Evolutionary conservation across 2,329 filamentous ascomycete species (phyloP).

Genomic region (Trichoderma semiorbis): DNA sequence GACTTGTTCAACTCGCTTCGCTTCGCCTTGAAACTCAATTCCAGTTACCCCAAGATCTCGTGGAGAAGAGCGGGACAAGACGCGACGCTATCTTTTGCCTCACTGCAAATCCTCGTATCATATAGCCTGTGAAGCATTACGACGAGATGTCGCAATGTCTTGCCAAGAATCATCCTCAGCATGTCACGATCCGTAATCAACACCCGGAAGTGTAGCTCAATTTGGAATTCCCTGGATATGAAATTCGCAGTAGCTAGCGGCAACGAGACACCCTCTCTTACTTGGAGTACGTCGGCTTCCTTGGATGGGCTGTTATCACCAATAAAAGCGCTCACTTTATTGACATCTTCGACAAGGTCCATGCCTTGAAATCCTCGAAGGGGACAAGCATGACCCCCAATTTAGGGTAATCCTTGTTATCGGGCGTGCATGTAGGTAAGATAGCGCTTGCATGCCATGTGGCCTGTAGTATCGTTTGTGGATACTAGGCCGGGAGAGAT

Average conservation of each 20-base stretch:
- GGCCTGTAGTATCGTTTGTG: not conserved
- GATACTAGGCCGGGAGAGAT: not conserved
- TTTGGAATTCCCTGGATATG: not conserved
- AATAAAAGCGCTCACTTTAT: not conserved
- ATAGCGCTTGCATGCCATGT: conserved; percentile 6
- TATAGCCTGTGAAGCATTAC: not conserved
- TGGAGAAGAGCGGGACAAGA: not conserved
- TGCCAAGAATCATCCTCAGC: not conserved
- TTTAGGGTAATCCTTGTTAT: not conserved
- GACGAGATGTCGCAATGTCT: not conserved
- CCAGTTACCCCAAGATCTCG: not conserved
- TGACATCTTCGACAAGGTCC: not conserved
- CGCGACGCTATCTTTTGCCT: not conserved
- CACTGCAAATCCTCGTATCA: not conserved
- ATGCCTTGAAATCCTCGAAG: not conserved
- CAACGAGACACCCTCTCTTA: not conserved
- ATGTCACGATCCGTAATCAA: not conserved
- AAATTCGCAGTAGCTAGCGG: not conserved
- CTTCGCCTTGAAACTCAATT: not conserved
- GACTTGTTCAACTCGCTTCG: not conserved
- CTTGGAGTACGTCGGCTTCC: not conserved
- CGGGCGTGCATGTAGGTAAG: not conserved
- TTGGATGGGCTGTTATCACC: not conserved
- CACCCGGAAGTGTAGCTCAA: not conserved
- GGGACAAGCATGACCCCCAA: not conserved